Base-by-base conservation (phyloP, 805 yeast species). In the Lipomyces sp. region DNA sequence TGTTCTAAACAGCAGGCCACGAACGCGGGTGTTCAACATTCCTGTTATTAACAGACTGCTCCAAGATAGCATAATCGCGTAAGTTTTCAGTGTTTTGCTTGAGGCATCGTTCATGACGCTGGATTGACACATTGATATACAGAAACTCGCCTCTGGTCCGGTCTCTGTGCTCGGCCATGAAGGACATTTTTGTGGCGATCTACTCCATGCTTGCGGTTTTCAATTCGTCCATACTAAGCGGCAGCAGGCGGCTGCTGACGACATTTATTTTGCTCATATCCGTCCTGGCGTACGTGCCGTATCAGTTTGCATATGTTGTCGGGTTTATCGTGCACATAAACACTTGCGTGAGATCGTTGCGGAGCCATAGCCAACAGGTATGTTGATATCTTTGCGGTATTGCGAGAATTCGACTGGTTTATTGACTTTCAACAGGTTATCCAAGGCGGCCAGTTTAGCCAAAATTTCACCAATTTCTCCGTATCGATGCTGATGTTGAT, bases 221-320 rank as follows among this genome's bases (percentile, higher is more conserved):
- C 16, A 21, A 28, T 24, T 22, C 33, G 19, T 38, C 51, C 22
- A 35, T 47, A 16, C 28, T 46, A 8, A 47, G 42, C 29, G 56
- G 45, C 14, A 46, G 55, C 19, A 34, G 56, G 14, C 45, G 61
- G 35, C 13, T 58, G 26, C 29, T 54, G 10, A 50, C 58, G 4
- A 52, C 48, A 32, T 31, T 50, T 19, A 41, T 57, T 7, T 58
- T 82, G 11, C 53, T 79, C 2, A 55, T 72, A 0, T 65, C 74
- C 19, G 83, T 84, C 2, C 70, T 81, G 28, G 68, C 83, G 22
- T 84, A 82, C 62, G 69, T 86, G 13, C 96, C 96, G 0, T 89
- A 82, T 63, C 96, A 89, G 64, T 76, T 88, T 63, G 90, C 86
- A 1, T 86, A 76, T 61, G 70, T 80, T 6, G 74, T 85, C 6